A percentile compares a stretch with the other conserved stretches of the same genome.
phyloP scores from a whole-genome alignment of 148 eudicot genomes.

The Fagopyrum homotropicum region DNA sequence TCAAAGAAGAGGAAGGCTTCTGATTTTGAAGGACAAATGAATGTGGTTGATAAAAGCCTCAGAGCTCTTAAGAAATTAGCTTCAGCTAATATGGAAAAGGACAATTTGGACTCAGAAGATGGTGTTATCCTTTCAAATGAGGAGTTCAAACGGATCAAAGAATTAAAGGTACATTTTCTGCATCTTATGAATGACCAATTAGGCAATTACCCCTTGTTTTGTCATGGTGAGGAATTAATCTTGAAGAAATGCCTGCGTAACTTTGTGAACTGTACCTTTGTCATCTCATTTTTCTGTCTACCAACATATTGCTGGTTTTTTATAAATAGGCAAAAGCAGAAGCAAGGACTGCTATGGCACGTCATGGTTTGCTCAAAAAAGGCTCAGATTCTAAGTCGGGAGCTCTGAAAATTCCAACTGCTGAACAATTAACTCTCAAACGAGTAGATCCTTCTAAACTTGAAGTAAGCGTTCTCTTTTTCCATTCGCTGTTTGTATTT shows the following conservation, averaged over 20 bases:
- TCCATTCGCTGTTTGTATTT: background rate
- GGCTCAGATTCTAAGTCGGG: conserved; percentile 44
- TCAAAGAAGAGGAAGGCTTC: conserved; percentile 58
- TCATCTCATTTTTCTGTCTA: background rate
- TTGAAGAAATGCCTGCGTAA: background rate
- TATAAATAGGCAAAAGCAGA: conserved; percentile 64
- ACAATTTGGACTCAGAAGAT: conserved; percentile 30
- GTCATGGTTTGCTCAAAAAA: conserved; percentile 58
- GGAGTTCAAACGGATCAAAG: conserved; percentile 74
- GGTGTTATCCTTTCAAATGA: conserved; percentile 76
- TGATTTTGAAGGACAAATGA: conserved; percentile 64
- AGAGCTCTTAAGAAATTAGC: conserved; percentile 77
- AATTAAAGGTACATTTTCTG: conserved; percentile 50
- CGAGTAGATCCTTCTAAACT: conserved; percentile 76
- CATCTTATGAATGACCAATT: background rate
- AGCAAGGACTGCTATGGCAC: conserved; percentile 49
- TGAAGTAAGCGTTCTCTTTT: conserved; percentile 47
- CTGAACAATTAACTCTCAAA: conserved; percentile 68
- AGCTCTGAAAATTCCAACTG: conserved; percentile 52
- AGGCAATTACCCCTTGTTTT: background rate
- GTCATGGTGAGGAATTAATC: background rate
- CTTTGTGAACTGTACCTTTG: background rate
- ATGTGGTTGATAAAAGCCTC: conserved; percentile 70
- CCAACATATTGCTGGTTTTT: conserved; percentile 12
- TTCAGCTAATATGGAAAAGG: conserved; percentile 32